Evolutionary conservation across 768 basidiomycete genomes (phyloP).

Genomic region (Phanerochaete sordida): DNA sequence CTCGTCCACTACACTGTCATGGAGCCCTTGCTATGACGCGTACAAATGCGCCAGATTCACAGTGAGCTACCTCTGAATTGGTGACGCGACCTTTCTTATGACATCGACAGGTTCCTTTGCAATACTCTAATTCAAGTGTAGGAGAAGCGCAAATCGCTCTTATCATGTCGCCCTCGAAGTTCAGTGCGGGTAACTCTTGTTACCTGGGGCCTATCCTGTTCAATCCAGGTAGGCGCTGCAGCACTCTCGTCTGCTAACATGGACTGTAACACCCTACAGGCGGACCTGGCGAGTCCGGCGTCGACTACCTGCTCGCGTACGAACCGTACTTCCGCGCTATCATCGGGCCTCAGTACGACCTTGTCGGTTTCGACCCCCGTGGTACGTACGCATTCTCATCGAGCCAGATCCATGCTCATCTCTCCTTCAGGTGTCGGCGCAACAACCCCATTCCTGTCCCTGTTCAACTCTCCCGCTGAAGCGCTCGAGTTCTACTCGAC

Average conservation of each 20-base stretch:
- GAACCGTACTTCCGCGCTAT: slow-evolving; percentile 12
- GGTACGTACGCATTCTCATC: no score
- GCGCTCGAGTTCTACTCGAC: neutral
- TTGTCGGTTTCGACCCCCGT: slow-evolving; percentile 29
- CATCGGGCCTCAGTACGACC: slow-evolving; percentile 26
- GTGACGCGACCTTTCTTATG: neutral
- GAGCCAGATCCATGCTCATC: no score
- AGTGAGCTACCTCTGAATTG: neutral
- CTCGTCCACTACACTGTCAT: neutral
- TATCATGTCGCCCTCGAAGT: slow-evolving; percentile 19
- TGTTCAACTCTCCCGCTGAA: slow-evolving; percentile 1
- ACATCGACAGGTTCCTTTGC: slow-evolving; percentile 23
- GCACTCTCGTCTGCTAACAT: no score
- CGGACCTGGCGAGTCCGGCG: slow-evolving; percentile 26
- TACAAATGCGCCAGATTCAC: slow-evolving; percentile 1
- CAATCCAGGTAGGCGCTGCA: slow-evolving; percentile 22
- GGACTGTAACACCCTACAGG: neutral
- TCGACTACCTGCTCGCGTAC: slow-evolving; percentile 7
- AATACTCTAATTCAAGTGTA: slow-evolving; percentile 20
- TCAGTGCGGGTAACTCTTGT: slow-evolving; percentile 1
- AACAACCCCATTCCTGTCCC: neutral
- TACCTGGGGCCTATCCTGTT: slow-evolving; percentile 29
- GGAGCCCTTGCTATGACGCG: slow-evolving; percentile 8
- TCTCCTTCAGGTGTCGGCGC: no score
- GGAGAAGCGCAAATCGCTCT: slow-evolving; percentile 24